Conservation (phyloP, 106 monocot species). For the Allium fistulosum region DNA sequence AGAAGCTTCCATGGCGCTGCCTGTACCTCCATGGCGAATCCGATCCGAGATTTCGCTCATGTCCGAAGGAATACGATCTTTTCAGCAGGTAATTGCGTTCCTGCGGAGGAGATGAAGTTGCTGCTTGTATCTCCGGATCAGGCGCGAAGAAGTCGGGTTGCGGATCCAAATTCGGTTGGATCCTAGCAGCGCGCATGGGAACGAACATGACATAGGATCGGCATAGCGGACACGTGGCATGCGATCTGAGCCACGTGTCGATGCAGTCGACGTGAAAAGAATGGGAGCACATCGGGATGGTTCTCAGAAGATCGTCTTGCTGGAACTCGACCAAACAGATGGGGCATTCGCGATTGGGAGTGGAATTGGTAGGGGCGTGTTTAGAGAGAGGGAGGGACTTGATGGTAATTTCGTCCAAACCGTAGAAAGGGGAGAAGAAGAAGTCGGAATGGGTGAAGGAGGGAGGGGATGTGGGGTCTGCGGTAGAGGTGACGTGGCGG, state of each 20-base stretch:
- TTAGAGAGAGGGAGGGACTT: slow-evolving; percentile 57
- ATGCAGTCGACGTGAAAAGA: slow-evolving; percentile 94
- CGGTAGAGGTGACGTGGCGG: slow-evolving; percentile 5
- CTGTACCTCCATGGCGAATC: slow-evolving; percentile 72
- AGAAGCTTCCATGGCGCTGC: slow-evolving; percentile 43
- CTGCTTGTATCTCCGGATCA: slow-evolving; percentile 20
- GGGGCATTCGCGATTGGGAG: slow-evolving; percentile 53
- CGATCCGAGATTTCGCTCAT: slow-evolving; percentile 39
- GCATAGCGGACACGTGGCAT: slow-evolving; percentile 92
- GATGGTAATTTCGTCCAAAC: slow-evolving; percentile 76
- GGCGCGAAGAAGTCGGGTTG: slow-evolving; percentile 1
- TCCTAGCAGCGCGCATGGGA: slow-evolving; percentile 31
- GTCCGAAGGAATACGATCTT: slow-evolving; percentile 95
- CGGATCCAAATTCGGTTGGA: slow-evolving; percentile 43
- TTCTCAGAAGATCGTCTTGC: slow-evolving; percentile 63
- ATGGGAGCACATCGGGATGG: slow-evolving; percentile 77
- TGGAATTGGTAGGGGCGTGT: slow-evolving; percentile 27
- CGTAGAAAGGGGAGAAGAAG: slow-evolving; percentile 47
- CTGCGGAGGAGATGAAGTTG: slow-evolving; percentile 4
- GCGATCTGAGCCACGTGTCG: slow-evolving; percentile 86
- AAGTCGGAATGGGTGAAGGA: slow-evolving; percentile 11
- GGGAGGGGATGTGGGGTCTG: slow-evolving; percentile 8
- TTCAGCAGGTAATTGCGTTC: slow-evolving; percentile 42
- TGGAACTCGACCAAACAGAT: slow-evolving; percentile 91
- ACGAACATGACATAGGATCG: slow-evolving; percentile 36